Conservation (phyloP, 1,139 yeast species). For the Magnusiomyces suaveolens region DNA sequence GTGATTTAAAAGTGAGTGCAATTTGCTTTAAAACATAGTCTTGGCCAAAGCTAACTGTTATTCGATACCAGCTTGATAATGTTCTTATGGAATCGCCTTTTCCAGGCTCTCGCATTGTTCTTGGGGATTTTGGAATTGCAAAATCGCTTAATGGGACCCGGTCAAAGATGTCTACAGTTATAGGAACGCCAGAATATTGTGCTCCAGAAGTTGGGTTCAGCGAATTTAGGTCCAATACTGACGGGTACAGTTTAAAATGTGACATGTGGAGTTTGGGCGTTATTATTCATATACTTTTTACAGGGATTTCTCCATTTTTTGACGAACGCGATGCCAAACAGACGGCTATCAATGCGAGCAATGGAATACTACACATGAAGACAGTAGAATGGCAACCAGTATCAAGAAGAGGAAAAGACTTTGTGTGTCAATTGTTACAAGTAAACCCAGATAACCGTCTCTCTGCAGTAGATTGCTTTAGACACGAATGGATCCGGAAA, state of each 20-base stretch:
- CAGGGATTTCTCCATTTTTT: slow-evolving; percentile 55
- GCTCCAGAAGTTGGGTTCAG: slow-evolving; percentile 56
- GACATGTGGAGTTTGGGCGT: slow-evolving; percentile 65
- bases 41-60: not conserved
- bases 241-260: slow-evolving; percentile 47
- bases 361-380: slow-evolving; percentile 37
- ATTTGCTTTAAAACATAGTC: no score
- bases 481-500: slow-evolving; percentile 41
- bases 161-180: slow-evolving; percentile 44
- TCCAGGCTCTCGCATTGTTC: slow-evolving; percentile 42
- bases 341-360: slow-evolving; percentile 35
- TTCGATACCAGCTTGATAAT: slow-evolving; percentile 40
- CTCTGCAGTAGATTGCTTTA: slow-evolving; percentile 32
- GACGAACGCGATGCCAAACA: slow-evolving; percentile 35
- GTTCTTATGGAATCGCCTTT: slow-evolving; percentile 44
- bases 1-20: slow-evolving; percentile 39
- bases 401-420: slow-evolving; percentile 37
- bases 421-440: slow-evolving; percentile 36
- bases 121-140: slow-evolving; percentile 65
- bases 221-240: slow-evolving; percentile 20
- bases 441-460: slow-evolving; percentile 36
- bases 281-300: slow-evolving; percentile 43
- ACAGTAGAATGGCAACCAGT: slow-evolving; percentile 37
- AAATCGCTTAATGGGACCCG: slow-evolving; percentile 31
- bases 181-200: slow-evolving; percentile 59